Evolutionary conservation across 2,329 filamentous ascomycete species (phyloP), one percentile per base, ranked within the genome.

Genomic region (Phialemonium atrogriseum): DNA sequence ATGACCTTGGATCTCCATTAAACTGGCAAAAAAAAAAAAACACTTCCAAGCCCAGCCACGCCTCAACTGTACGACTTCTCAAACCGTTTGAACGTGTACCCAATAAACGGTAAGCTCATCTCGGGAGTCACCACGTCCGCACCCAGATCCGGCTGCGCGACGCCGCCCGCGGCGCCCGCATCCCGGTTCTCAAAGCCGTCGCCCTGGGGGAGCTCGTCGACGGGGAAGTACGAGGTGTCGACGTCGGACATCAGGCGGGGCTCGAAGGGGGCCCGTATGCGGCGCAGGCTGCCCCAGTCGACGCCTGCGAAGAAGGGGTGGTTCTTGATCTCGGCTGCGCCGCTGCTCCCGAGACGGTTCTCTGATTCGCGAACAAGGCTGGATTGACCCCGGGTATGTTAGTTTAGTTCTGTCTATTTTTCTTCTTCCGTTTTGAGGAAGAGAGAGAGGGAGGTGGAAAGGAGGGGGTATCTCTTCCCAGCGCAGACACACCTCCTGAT

Each of bases 231-330:
- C 30, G 80, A 76, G 20, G 81, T 83, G 51, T 86, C 81, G 39
- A 84, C 70, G 47, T 83, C 83, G 24, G 77, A 82, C 45, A 73
- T 68, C 36, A 86, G 64, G 51, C 78, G 79, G 1, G 81, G 81
- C 56, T 85, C 80, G 48, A 85, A 85, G 2, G 81, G 81, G 23
- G 81, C 81, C 32, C 79, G 75, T 47, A 86, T 85, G 39, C 71
- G 70, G 44, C 81, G 77, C 36, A 86, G 63, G 38, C 73, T 72
- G 38, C 83, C 77, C 69, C 80, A 86, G 36, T 81, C 73, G 10
- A 86, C 81, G 37, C 81, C 80, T 28, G 74, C 73, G 73, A 86
- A 86, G 66, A 85, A 86, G 5, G 79, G 74, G 52, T 86, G 81
- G 41, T 66, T 66, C 57, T 83, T 85, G 55, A 86, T 82, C 51